Base-by-base conservation (phyloP, 768 basidiomycete species). In the Lactarius deliciosus region DNA sequence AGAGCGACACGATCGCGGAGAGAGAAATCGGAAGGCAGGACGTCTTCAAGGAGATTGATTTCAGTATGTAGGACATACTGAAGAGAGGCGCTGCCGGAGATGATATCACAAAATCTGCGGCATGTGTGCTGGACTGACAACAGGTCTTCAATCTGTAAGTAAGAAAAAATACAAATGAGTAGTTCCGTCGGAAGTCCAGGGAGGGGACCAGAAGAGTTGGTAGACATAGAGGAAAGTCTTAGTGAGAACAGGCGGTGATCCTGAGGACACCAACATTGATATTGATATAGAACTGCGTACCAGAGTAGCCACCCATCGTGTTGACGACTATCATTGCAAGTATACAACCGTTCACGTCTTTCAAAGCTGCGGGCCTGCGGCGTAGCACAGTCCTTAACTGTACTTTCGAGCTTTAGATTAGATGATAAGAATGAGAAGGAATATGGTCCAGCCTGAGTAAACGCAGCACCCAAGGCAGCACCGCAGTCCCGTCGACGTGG, bases 71-170 rank as follows among this genome's bases (percentile, higher is more conserved):
- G 61, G 50, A 54, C 10, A 30, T 61, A 54, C 25, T 61, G 61
- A 30, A 61, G 61, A 11, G 36, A 54, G 10, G 36, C 22, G 4
- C 43, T 54, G 38, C 11, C 20, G 5, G 50, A 16, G 50, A 61
- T 22, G 50, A 61, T 22, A 20, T 54, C 25, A 18, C 10, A 32
- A 18, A 41, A 34, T n/a, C 15, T 54, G 50, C 36, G 50, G 45
- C 61, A 61, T 9, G 61, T 54, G 50, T 18, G 50, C 61, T 54
- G 61, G 22, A 54, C 50, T 6, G 61, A 53, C 16, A 40, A 38
- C 61, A 61, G 25, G 28, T 54, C 50, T 13, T 16, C 25, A 16
- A 25, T 38, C 11, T 50, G 50, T 16, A 61, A 25, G 25, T 40
- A 20, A 28, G 36, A 6, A 22, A 54, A 40, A n/a, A 61, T 61